Evolutionary conservation across 805 yeast species (phyloP).

Genomic region (Saccharomycopsis vini): DNA sequence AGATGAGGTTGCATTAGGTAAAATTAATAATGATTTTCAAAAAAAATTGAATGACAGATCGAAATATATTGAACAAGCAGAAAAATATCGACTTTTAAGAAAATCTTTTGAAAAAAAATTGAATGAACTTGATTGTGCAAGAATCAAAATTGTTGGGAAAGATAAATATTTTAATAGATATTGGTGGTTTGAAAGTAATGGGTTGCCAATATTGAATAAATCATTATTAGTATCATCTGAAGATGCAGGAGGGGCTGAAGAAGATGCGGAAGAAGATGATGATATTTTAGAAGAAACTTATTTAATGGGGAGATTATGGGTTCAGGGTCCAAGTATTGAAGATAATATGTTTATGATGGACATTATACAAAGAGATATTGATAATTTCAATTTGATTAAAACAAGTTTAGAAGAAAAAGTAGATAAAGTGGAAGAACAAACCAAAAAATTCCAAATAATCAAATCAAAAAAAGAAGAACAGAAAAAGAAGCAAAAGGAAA

Average conservation of each 20-base stretch:
- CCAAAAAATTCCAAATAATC: not conserved
- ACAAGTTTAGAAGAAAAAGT: constrained; percentile 21
- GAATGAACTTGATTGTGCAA: constrained; percentile 64
- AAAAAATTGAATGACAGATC: constrained; percentile 38
- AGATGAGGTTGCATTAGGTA: constrained; percentile 30
- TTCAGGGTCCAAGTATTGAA: constrained; percentile 76
- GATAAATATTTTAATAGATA: constrained; percentile 81
- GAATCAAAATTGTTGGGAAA: constrained; percentile 67
- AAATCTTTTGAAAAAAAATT: constrained; percentile 51
- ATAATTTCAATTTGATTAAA: constrained; percentile 10
- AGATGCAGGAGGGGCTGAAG: constrained; percentile 24
- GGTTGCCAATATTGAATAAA: constrained; percentile 48
- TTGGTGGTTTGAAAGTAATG: constrained; percentile 93
- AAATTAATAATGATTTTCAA: constrained; percentile 34
- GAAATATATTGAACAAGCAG: constrained; percentile 29
- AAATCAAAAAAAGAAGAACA: not conserved
- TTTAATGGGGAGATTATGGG: constrained; percentile 78
- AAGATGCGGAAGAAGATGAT: constrained; percentile 31
- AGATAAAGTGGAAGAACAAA: not conserved
- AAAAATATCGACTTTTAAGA: constrained; percentile 40
- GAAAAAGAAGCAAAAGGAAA: not conserved
- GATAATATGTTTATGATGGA: constrained; percentile 19
- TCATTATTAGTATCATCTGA: constrained; percentile 18
- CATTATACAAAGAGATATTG: constrained; percentile 11
- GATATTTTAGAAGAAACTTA: constrained; percentile 47